Evolutionary conservation across 805 yeast species (phyloP).

Genomic region (Nakazawaea populi): DNA sequence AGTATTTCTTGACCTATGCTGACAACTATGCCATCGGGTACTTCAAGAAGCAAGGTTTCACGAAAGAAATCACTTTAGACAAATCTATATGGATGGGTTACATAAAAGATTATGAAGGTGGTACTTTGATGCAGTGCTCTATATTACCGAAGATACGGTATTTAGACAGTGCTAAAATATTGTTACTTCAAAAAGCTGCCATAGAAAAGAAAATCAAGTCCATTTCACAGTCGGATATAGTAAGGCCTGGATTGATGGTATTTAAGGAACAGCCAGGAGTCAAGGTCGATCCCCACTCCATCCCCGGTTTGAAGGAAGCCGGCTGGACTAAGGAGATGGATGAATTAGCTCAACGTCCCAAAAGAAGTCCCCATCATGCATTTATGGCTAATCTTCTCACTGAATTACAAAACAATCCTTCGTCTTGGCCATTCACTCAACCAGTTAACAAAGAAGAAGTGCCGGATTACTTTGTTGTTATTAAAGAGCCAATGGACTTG

Average conservation of each 20-base stretch:
- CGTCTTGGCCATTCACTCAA: conserved; percentile 95
- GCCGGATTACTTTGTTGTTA: conserved; percentile 92
- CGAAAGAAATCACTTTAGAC: conserved; percentile 87
- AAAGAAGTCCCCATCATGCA: conserved; percentile 90
- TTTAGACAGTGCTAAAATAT: conserved; percentile 79
- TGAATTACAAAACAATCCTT: conserved; percentile 90
- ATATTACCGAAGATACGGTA: conserved; percentile 89
- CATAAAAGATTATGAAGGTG: conserved; percentile 98
- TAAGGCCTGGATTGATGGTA: conserved; percentile 73
- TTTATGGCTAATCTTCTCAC: conserved; percentile 84
- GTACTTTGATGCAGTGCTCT: conserved; percentile 95
- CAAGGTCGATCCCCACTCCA: conserved; percentile 68
- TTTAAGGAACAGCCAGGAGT: conserved; percentile 44
- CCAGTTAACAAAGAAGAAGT: conserved; percentile 94
- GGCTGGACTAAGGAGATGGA: conserved; percentile 99
- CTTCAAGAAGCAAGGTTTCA: conserved; percentile 96
- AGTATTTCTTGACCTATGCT: conserved; percentile 89
- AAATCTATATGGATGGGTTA: conserved; percentile 95
- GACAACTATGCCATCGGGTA: conserved; percentile 99
- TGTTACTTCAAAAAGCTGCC: conserved; percentile 88
- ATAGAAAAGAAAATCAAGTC: conserved; percentile 76
- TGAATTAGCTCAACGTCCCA: conserved; percentile 89
- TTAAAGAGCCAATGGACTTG: conserved; percentile 97
- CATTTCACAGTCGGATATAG: conserved; percentile 71
- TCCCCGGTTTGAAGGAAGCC: conserved; percentile 88